These are phyloP conservation scores for Mycena belliarum DNA, from an alignment of 768 basidiomycete genomes.

Conservation along the genomic window DNA sequence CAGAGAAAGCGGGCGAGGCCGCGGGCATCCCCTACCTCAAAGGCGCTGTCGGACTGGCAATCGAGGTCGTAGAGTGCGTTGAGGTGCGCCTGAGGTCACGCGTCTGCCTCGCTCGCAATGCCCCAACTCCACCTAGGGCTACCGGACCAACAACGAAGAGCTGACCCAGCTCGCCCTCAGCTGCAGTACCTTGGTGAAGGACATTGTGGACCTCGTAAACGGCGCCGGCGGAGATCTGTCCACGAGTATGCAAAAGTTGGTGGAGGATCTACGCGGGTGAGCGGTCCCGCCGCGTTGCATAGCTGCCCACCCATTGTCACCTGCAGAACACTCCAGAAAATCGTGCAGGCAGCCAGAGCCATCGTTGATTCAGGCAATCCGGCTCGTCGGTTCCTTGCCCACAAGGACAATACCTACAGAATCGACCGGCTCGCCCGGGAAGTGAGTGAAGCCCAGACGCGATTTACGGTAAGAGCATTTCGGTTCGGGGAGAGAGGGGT, in stretches of 20 bases:
- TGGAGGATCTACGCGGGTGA: constrained; percentile 1
- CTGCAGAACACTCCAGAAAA: too few relatives aligned
- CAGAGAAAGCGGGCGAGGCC: constrained; percentile 4
- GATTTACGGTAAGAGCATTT: not conserved
- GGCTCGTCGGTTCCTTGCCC: not conserved
- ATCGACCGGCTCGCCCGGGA: not conserved
- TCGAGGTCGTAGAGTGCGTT: not conserved
- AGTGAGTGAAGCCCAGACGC: not conserved
- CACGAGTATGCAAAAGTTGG: not conserved
- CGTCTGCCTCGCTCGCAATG: too few relatives aligned
- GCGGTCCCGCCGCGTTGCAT: too few relatives aligned
- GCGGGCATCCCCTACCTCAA: constrained; percentile 3
- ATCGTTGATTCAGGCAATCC: not conserved
- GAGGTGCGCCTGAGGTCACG: constrained; percentile 3
- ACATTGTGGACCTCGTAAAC: not conserved
- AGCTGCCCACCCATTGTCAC: too few relatives aligned
- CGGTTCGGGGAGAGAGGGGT: too few relatives aligned
- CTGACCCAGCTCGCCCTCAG: constrained; percentile 1
- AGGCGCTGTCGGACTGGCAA: not conserved
- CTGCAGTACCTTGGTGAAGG: not conserved
- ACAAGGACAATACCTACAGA: not conserved
- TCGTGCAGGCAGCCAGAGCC: not conserved
- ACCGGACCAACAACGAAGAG: constrained; percentile 6
- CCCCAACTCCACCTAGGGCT: too few relatives aligned
- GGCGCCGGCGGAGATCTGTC: not conserved